These are phyloP conservation scores for Lentinula novae-zelandiae DNA, from an alignment of 1,284 basidiomycete genomes.

Conservation along the genomic window DNA sequence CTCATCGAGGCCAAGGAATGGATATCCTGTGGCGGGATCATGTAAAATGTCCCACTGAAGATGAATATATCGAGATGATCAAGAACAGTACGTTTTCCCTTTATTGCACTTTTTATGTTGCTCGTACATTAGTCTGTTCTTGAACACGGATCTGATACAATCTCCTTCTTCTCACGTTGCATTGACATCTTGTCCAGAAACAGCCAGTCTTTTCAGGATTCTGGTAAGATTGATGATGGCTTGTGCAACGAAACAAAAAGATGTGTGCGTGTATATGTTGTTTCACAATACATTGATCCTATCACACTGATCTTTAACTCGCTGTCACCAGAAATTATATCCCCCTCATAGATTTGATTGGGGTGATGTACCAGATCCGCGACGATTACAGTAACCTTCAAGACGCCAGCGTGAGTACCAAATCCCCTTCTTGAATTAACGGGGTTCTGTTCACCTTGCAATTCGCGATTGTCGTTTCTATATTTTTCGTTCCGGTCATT, in stretches of 20 bases:
- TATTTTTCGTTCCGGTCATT: not conserved
- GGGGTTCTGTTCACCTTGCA: too few relatives aligned
- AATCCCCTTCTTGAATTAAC: not conserved
- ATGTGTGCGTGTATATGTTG: constrained; percentile 46
- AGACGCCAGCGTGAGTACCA: constrained; percentile 63
- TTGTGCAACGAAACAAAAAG: constrained; percentile 57
- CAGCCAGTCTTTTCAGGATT: constrained; percentile 90
- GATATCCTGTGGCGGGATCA: constrained; percentile 95
- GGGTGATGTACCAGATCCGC: constrained; percentile 93
- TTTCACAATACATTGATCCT: not conserved
- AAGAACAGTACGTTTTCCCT: constrained; percentile 74
- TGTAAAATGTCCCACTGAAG: constrained; percentile 89
- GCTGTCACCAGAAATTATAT: constrained; percentile 71
- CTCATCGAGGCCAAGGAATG: constrained; percentile 95
- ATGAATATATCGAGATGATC: constrained; percentile 95
- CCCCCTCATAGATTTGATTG: constrained; percentile 90
- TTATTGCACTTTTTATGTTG: not conserved
- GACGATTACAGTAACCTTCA: constrained; percentile 98
- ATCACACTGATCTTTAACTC: not conserved
- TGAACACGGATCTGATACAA: not conserved
- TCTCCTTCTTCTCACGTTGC: constrained; percentile 8
- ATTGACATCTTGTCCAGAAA: constrained; percentile 58
- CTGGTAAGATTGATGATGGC: constrained; percentile 97
- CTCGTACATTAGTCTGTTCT: not conserved
- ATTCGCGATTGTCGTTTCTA: too few relatives aligned